These are phyloP conservation scores for Boletus reticulatus DNA, from an alignment of 768 basidiomycete species.

Conservation along the genomic window DNA sequence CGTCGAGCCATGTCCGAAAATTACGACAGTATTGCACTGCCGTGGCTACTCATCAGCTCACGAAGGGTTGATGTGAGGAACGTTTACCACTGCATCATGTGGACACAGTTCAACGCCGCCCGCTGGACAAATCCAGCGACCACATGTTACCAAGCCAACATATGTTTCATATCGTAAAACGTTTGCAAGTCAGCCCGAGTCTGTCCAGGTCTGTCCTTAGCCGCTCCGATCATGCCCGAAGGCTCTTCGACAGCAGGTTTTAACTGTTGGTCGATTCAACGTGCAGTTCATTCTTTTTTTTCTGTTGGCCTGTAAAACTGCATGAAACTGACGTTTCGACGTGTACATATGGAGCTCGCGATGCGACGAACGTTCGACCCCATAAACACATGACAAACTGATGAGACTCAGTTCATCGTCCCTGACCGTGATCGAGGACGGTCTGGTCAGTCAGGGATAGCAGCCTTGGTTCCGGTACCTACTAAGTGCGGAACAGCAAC, in stretches of 20 bases:
- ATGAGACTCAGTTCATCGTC: too few species aligned
- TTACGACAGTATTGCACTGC: constrained; percentile 4
- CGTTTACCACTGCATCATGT: constrained; percentile 2
- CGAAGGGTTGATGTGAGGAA: constrained; percentile 3
- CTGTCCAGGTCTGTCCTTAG: too few species aligned
- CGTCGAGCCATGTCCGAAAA: not conserved
- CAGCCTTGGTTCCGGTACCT: too few species aligned
- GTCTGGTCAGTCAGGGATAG: too few species aligned
- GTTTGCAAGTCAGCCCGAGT: too few species aligned
- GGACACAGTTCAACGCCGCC: not conserved
- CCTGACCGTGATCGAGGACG: too few species aligned
- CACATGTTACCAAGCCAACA: not conserved
- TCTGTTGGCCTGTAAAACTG: not conserved
- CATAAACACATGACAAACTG: too few species aligned
- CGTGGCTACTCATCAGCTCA: not conserved
- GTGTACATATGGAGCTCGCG: not conserved
- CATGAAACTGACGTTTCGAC: not conserved
- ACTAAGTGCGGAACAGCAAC: not conserved
- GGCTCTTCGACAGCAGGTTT: too few species aligned
- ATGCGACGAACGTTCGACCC: not conserved
- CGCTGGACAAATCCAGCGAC: too few species aligned
- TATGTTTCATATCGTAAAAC: not conserved
- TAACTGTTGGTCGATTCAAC: too few species aligned
- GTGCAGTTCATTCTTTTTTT: too few species aligned
- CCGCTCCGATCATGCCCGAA: too few species aligned